Percentiles rank a stretch among this genome's conserved stretches.
phyloP scores from a whole-genome alignment of 176 grass and related monocot species.

The Tuctoria greenei region DNA sequence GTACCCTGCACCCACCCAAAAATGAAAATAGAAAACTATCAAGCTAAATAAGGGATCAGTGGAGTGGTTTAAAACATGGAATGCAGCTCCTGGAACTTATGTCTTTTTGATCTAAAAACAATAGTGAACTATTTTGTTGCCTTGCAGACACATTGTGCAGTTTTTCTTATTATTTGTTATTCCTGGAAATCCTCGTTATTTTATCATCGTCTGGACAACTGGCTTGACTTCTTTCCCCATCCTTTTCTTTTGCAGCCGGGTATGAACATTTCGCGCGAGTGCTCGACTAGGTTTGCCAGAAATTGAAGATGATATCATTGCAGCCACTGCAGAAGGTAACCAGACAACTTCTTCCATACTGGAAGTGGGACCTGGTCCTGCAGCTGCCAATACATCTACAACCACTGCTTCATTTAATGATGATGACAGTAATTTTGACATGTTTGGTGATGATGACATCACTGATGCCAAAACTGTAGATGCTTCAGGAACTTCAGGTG shows the following conservation, averaged over 20 bases:
- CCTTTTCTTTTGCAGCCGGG: slow-evolving; percentile 59
- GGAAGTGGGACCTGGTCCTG: slow-evolving; percentile 48
- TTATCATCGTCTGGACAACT: neutral
- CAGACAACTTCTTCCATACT: slow-evolving; percentile 49
- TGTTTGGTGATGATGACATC: slow-evolving; percentile 86
- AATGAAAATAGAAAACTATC: neutral
- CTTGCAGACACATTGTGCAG: neutral
- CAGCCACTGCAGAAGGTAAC: slow-evolving; percentile 42
- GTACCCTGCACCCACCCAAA: neutral
- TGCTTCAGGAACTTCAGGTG: slow-evolving; percentile 40
- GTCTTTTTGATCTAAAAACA: neutral
- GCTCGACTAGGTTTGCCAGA: slow-evolving; percentile 56
- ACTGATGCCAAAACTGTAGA: slow-evolving; percentile 41
- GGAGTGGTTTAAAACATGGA: neutral
- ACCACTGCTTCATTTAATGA: slow-evolving; percentile 39
- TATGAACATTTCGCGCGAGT: slow-evolving; percentile 73
- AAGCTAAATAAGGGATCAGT: neutral
- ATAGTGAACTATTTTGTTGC: neutral
- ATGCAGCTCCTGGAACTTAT: neutral
- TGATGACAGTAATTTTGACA: slow-evolving; percentile 65
- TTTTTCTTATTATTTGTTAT: slow-evolving; percentile 6
- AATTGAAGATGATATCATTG: slow-evolving; percentile 54
- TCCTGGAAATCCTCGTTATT: neutral
- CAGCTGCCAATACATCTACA: slow-evolving; percentile 47
- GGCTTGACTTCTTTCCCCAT: neutral